These are phyloP conservation scores for Zanthoxylum bungeanum DNA, from an alignment of 345 rosid genomes.

Conservation along the genomic window DNA sequence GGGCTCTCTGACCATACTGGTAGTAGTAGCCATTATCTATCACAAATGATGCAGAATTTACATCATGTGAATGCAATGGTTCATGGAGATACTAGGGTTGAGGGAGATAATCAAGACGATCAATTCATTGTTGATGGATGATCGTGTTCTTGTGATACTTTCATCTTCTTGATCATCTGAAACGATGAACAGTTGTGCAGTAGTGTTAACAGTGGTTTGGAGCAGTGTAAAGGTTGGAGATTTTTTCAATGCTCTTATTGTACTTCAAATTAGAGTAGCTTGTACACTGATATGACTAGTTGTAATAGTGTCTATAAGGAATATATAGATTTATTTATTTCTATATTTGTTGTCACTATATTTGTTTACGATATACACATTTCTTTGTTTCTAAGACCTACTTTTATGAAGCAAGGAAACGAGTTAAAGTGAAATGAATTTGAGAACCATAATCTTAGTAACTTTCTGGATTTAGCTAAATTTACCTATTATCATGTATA, in stretches of 20 bases:
- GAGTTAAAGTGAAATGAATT: neutral
- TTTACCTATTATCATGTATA: neutral
- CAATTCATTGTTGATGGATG: constrained; percentile 78
- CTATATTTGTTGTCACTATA: constrained; percentile 18
- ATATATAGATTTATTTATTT: constrained; percentile 9
- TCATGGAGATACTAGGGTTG: constrained; percentile 63
- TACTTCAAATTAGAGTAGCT: constrained; percentile 19
- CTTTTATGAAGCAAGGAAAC: neutral
- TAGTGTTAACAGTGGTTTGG: constrained; percentile 12
- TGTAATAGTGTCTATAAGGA: constrained; percentile 15
- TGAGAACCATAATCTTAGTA: neutral
- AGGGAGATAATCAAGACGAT: constrained; percentile 73
- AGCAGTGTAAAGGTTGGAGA: constrained; percentile 41
- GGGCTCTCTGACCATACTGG: constrained; percentile 62
- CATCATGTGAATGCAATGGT: constrained; percentile 69
- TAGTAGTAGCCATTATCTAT: constrained; percentile 59
- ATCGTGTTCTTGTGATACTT: constrained; percentile 11
- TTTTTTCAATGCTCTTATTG: constrained; percentile 24
- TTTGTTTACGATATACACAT: too few relatives aligned
- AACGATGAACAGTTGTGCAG: neutral
- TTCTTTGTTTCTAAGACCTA: too few relatives aligned
- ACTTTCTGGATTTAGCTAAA: neutral
- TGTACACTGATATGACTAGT: constrained; percentile 26
- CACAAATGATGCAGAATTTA: constrained; percentile 79
- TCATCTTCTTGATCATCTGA: constrained; percentile 11